Evolutionary conservation across 352 stramenopile species (phyloP).

Genomic region (Phytophthora quininea): DNA sequence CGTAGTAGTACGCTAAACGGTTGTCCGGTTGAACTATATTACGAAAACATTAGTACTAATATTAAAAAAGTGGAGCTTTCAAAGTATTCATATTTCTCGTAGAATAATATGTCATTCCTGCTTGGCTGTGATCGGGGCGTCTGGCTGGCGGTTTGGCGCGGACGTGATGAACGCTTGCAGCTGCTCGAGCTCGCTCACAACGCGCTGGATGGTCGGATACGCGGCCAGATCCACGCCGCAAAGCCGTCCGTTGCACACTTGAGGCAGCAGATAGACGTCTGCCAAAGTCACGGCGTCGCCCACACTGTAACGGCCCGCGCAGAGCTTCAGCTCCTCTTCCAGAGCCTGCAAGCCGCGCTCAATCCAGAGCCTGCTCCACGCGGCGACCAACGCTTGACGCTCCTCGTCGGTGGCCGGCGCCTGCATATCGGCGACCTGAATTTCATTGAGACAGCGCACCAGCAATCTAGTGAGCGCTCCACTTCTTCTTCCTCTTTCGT

Average conservation of each 20-base stretch:
- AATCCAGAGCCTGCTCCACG: constrained; percentile 74
- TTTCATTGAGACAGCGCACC: not conserved
- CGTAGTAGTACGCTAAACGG: too few relatives aligned
- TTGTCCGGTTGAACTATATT: too few relatives aligned
- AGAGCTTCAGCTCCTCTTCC: constrained; percentile 62
- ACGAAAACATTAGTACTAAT: not conserved
- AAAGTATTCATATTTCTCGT: too few relatives aligned
- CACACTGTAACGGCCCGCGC: constrained; percentile 65
- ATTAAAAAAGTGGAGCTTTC: constrained; percentile 14
- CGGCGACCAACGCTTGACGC: constrained; percentile 25
- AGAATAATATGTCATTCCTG: too few relatives aligned
- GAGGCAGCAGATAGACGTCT: constrained; percentile 90
- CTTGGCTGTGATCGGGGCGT: constrained; percentile 24
- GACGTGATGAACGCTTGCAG: constrained; percentile 82
- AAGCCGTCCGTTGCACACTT: constrained; percentile 89
- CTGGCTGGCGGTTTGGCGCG: constrained; percentile 73
- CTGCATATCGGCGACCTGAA: constrained; percentile 37
- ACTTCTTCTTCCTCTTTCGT: constrained; percentile 2
- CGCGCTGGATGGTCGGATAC: constrained; percentile 80
- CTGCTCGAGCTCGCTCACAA: constrained; percentile 70
- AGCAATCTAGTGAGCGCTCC: constrained; percentile 9
- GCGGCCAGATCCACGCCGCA: constrained; percentile 84
- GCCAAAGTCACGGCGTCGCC: constrained; percentile 86
- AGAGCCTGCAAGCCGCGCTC: constrained; percentile 78
- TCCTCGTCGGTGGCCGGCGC: constrained; percentile 51